Evolutionary conservation across 441 rosid species (phyloP).

Genomic region (Populus trichocarpa): DNA sequence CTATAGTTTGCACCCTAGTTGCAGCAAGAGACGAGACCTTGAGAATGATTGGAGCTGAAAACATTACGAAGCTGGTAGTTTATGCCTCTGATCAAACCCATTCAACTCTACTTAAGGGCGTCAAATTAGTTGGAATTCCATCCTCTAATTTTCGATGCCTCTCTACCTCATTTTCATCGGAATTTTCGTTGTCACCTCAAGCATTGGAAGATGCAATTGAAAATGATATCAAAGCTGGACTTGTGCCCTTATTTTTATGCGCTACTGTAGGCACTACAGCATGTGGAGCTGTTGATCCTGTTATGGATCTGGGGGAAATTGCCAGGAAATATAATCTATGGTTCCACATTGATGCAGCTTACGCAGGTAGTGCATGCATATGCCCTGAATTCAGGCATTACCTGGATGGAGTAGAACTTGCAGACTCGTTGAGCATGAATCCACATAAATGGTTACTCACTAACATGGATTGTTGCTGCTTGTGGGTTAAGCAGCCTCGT

Average conservation of each 20-base stretch:
- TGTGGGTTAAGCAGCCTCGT: slow-evolving; percentile 26
- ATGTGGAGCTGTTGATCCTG: slow-evolving; percentile 31
- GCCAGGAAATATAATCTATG: slow-evolving; percentile 22
- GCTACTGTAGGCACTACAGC: slow-evolving; percentile 35
- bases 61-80: slow-evolving; percentile 25
- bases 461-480: slow-evolving; percentile 33
- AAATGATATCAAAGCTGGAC: slow-evolving; percentile 14
- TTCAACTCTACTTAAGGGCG: slow-evolving; percentile 25
- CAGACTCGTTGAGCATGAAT: slow-evolving; percentile 31
- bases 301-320: slow-evolving; percentile 20
- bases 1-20: slow-evolving; percentile 28
- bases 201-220: neutral
- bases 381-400: slow-evolving; percentile 35
- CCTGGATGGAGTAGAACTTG: slow-evolving; percentile 27
- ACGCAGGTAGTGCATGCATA: slow-evolving; percentile 25
- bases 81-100: slow-evolving; percentile 40
- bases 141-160: slow-evolving; percentile 16
- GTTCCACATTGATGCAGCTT: slow-evolving; percentile 35
- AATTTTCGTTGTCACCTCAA: slow-evolving; percentile 20
- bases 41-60: slow-evolving; percentile 11
- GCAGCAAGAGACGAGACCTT: slow-evolving; percentile 29
- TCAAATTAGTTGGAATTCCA: slow-evolving; percentile 25
- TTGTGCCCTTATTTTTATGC: slow-evolving; percentile 26
- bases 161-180: slow-evolving; percentile 13
- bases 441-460: slow-evolving; percentile 36